Evolutionary conservation across 1,139 yeast species (phyloP).

Genomic region (Suhomyces kunorum): DNA sequence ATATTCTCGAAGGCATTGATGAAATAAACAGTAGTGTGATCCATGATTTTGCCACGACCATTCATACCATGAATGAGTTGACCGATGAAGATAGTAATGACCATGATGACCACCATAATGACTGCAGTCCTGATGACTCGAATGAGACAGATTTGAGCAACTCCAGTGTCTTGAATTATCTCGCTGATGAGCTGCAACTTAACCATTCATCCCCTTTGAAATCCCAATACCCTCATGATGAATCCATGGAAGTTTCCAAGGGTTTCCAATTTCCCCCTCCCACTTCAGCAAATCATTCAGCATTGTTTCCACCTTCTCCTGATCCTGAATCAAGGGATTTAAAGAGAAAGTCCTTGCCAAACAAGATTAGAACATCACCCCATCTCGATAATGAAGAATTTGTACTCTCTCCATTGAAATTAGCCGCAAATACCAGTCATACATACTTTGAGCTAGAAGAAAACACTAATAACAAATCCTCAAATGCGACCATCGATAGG

Average conservation of each 20-base stretch:
- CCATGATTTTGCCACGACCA: conserved; percentile 19
- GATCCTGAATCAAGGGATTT: conserved; percentile 30
- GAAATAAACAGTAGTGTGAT: conserved; percentile 18
- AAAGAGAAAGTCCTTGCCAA: conserved; percentile 42
- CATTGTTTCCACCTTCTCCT: conserved; percentile 37
- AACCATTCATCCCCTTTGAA: conserved; percentile 33
- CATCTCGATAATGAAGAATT: conserved; percentile 34
- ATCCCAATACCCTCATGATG: conserved; percentile 15
- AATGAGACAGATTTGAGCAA: conserved; percentile 15
- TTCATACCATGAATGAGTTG: conserved; percentile 28
- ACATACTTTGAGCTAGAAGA: conserved; percentile 24
- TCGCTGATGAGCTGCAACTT: conserved; percentile 24
- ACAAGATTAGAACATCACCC: conserved; percentile 26
- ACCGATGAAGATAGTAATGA: conserved; percentile 22
- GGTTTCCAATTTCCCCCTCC: conserved; percentile 31
- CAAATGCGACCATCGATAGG: conserved; percentile 20
- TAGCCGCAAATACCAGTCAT: conserved; percentile 24
- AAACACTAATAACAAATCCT: conserved; percentile 8
- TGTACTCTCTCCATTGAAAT: conserved; percentile 46
- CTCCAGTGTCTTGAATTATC: conserved; percentile 23
- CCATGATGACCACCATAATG: conserved; percentile 6
- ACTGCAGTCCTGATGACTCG: conserved; percentile 16
- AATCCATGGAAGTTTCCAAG: conserved; percentile 25
- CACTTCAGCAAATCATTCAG: conserved; percentile 2
- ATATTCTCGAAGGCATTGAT: conserved; percentile 14